Percentiles rank a stretch among this genome's conserved stretches.
These are phyloP conservation scores for Graphilbum sp. DNA, from an alignment of 2,329 filamentous ascomycete genomes.

Conservation along the genomic window DNA sequence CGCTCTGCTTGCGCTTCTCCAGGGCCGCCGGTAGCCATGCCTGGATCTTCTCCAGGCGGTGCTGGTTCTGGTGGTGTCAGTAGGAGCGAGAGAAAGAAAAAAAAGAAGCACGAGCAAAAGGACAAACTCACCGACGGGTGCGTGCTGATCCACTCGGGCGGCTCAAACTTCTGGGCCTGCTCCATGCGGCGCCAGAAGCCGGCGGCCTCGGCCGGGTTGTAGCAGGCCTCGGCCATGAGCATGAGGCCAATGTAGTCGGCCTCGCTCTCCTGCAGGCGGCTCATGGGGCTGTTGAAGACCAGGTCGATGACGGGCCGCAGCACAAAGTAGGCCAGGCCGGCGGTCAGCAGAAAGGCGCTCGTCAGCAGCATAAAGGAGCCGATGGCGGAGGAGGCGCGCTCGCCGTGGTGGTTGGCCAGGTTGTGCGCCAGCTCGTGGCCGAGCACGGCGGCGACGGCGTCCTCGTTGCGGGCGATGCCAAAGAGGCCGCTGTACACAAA, in stretches of 20 bases:
- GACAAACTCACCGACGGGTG: constrained; percentile 49
- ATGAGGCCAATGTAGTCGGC: constrained; percentile 68
- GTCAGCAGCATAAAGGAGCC: constrained; percentile 35
- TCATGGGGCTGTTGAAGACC: constrained; percentile 51
- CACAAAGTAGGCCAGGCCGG: constrained; percentile 22
- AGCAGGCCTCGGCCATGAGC: constrained; percentile 72
- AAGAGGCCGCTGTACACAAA: constrained; percentile 65
- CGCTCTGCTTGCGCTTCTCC: constrained; percentile 34
- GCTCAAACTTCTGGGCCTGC: constrained; percentile 24
- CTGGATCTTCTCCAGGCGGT: constrained; percentile 46
- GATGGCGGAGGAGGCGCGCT: constrained; percentile 39
- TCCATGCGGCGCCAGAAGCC: constrained; percentile 55
- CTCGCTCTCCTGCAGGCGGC: constrained; percentile 56
- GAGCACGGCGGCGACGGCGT: constrained; percentile 57
- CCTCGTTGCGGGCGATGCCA: constrained; percentile 47
- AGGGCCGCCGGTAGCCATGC: constrained; percentile 45
- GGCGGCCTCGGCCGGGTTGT: constrained; percentile 50
- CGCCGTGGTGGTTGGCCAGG: constrained; percentile 49
- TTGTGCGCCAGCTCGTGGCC: constrained; percentile 72
- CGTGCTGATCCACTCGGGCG: constrained; percentile 59
- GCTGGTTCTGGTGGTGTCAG: constrained; percentile 29
- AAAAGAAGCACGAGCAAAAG: not conserved
- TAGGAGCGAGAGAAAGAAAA: not conserved
- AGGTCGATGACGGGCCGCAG: constrained; percentile 39
- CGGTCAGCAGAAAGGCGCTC: constrained; percentile 31